A percentile compares a stretch with the other conserved stretches of the same genome.
phyloP scores from a whole-genome alignment of 2,329 filamentous ascomycete species.

The Venturia asperata region DNA sequence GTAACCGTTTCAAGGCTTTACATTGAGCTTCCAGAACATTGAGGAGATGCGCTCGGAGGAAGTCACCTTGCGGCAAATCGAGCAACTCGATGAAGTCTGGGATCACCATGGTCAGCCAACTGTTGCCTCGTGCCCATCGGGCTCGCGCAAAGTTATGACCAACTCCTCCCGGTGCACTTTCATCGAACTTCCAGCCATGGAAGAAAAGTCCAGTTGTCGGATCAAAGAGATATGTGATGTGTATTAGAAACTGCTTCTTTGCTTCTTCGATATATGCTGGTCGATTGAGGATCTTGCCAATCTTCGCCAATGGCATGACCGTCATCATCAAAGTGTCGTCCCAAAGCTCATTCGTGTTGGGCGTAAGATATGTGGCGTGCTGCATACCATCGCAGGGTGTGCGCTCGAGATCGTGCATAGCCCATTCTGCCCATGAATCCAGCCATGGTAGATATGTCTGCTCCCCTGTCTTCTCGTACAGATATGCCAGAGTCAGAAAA shows the following conservation, averaged over 20 bases:
- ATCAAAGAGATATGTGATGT: slow-evolving; percentile 74
- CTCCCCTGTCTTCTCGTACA: slow-evolving; percentile 70
- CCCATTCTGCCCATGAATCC: slow-evolving; percentile 76
- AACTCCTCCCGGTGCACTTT: slow-evolving; percentile 43
- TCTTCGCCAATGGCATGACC: slow-evolving; percentile 71
- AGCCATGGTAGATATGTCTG: slow-evolving; percentile 67
- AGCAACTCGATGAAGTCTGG: slow-evolving; percentile 73
- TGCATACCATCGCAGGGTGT: slow-evolving; percentile 68
- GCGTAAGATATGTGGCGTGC: slow-evolving; percentile 64
- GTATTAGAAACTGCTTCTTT: slow-evolving; percentile 68
- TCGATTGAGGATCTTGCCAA: slow-evolving; percentile 61
- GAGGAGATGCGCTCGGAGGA: slow-evolving; percentile 53
- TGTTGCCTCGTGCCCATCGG: slow-evolving; percentile 55
- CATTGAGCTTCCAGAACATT: slow-evolving; percentile 63
- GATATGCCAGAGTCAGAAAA: slow-evolving; percentile 65
- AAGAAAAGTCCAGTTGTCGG: slow-evolving; percentile 65
- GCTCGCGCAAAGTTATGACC: slow-evolving; percentile 52
- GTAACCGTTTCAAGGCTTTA: slow-evolving; percentile 54
- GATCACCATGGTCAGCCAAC: slow-evolving; percentile 76
- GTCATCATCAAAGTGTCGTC: slow-evolving; percentile 88
- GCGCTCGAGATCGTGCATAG: slow-evolving; percentile 65
- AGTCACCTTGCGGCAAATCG: slow-evolving; percentile 52
- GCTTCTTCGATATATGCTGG: slow-evolving; percentile 71
- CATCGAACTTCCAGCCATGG: slow-evolving; percentile 74
- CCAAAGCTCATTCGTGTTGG: slow-evolving; percentile 71